Evolutionary conservation across 2,329 filamentous ascomycete genomes (phyloP), one percentile per base, ranked within the genome.

Genomic region (Reticulascus tulasneorum): DNA sequence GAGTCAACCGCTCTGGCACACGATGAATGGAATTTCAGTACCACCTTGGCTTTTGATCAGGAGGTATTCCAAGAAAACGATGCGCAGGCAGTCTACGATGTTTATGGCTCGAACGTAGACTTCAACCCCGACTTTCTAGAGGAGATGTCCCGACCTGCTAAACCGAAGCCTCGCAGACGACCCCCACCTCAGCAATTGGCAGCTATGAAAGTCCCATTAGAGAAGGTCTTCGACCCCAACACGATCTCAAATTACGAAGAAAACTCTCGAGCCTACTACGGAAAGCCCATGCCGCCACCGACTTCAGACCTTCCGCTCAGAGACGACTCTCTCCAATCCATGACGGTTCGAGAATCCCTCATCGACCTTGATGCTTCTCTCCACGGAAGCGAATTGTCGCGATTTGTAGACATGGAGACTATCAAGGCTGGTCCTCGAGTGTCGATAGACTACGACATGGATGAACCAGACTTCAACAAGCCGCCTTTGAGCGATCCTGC

Each of bases 11-110:
- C 63, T 1, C 50, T 73, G 41, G 66, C 68, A 12, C 70, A 70
- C 38, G 77, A 82, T 44, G 77, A 82, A 45, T 83, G 79, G 79
- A 82, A 82, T 42, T 83, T 83, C 44, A 80, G 75, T 49, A 81
- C 78, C 1, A 82, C 79, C 0, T 66, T 75, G 13, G 75, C 71
- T n/a, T 82, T 83, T 45, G 79, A 82, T 48, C 68, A 75, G 47
- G 67, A 73, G 38, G 64, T 79, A 10, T 63, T 76, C 38, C 62
- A 69, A 42, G 65, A 67, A 30, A 64, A 69, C 15, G 74, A 76
- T 47, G 67, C 69, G 1, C 72, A 78, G 48, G 76, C 77, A 29
- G 73, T 82, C 5, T 75, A 71, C 47, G 75, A 82, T 41, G 74
- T 73, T 10, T 78, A 82, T 44, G 78, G 78, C 6, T 68, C 70